phyloP scores from a whole-genome alignment of 2,329 filamentous ascomycete genomes.

The Cladosporium sp. region DNA sequence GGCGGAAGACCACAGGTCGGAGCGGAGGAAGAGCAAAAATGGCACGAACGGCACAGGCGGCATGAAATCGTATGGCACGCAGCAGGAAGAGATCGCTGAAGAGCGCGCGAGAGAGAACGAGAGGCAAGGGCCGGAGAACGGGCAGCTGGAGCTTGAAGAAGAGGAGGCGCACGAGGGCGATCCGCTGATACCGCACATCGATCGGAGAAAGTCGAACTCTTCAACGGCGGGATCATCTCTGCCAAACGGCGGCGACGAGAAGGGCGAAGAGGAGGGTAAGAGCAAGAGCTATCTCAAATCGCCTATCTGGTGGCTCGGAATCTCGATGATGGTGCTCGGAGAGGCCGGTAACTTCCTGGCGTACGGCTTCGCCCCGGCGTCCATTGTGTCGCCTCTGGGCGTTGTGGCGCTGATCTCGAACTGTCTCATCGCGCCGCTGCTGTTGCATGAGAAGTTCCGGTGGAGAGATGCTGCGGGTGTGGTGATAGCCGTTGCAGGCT shows the following conservation, averaged over 20 bases:
- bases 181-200: conserved; percentile 48
- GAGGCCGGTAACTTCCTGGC: conserved; percentile 96
- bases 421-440: conserved; percentile 88
- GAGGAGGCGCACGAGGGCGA: conserved; percentile 39
- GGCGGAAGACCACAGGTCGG: conserved; percentile 25
- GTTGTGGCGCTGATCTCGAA: conserved; percentile 97
- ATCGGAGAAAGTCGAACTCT: conserved; percentile 38
- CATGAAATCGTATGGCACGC: conserved; percentile 41
- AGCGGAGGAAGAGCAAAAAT: conserved; percentile 19
- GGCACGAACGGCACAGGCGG: neutral
- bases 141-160: conserved; percentile 32
- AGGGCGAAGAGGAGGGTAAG: conserved; percentile 34
- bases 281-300: conserved; percentile 76
- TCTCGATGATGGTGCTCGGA: conserved; percentile 84
- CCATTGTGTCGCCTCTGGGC: conserved; percentile 90
- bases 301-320: conserved; percentile 94
- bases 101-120: conserved; percentile 22
- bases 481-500: conserved; percentile 75
- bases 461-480: conserved; percentile 82
- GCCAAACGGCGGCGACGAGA: conserved; percentile 24
- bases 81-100: conserved; percentile 31
- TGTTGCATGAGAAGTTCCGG: conserved; percentile 88
- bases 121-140: conserved; percentile 15
- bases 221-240: conserved; percentile 23
- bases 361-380: conserved; percentile 95